Evolutionary conservation across 2,329 filamentous ascomycete genomes (phyloP).

Genomic region (Cytospora piceicola): DNA sequence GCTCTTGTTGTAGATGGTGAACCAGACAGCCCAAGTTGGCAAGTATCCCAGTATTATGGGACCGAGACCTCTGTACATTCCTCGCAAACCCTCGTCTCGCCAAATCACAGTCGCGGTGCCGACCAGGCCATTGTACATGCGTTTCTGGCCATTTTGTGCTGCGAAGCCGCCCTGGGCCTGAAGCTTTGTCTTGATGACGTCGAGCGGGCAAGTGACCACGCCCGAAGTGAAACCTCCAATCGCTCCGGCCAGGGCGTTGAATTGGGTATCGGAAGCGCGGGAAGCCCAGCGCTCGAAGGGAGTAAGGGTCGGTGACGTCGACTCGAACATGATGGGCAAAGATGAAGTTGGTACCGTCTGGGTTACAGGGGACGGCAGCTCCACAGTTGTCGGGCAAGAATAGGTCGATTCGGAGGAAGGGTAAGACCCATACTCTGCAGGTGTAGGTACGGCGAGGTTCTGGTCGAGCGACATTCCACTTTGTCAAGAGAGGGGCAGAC

Average conservation of each 20-base stretch:
- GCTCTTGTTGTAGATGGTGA: constrained; percentile 92
- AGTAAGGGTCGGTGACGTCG: constrained; percentile 39
- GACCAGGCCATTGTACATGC: constrained; percentile 82
- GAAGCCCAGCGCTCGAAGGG: constrained; percentile 60
- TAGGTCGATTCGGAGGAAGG: constrained; percentile 27
- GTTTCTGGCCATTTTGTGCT: constrained; percentile 55
- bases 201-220: constrained; percentile 92
- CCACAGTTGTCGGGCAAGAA: constrained; percentile 21
- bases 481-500: constrained; percentile 26
- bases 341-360: constrained; percentile 27
- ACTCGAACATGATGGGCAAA: constrained; percentile 35
- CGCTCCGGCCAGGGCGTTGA: constrained; percentile 87
- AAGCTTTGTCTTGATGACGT: constrained; percentile 98
- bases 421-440: constrained; percentile 43
- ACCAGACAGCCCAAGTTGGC: constrained; percentile 97
- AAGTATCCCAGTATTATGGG: constrained; percentile 95
- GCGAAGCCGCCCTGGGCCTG: constrained; percentile 90
- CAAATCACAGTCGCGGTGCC: constrained; percentile 88
- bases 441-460: constrained; percentile 17
- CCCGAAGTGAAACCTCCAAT: constrained; percentile 90
- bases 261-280: constrained; percentile 61
- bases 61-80: constrained; percentile 90
- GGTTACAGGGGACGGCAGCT: constrained; percentile 15
- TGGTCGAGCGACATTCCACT: constrained; percentile 34
- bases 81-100: constrained; percentile 83